Percentiles rank a stretch among this genome's conserved stretches.
These are phyloP conservation scores for Begonia loranthoides DNA, from an alignment of 306 rosid genomes.

Conservation along the genomic window DNA sequence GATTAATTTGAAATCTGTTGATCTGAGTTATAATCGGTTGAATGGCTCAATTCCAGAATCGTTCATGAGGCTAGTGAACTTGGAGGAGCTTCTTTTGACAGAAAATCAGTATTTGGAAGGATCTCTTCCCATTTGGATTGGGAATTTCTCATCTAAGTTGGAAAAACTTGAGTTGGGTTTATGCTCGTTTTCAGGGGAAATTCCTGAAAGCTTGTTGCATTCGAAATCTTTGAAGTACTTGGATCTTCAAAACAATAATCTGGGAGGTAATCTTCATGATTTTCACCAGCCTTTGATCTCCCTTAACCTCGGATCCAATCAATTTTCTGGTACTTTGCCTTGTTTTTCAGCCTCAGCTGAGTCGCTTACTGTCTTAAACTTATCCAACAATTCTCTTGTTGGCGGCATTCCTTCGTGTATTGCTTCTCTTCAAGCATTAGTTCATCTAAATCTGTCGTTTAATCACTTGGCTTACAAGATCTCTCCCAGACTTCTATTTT, in stretches of 20 bases:
- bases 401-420: constrained; percentile 88
- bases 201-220: constrained; percentile 63
- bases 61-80: constrained; percentile 38
- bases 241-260: constrained; percentile 46
- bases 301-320: constrained; percentile 80
- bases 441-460: constrained; percentile 64
- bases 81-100: constrained; percentile 54
- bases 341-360: constrained; percentile 62
- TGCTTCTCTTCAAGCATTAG: constrained; percentile 59
- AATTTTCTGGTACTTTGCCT: constrained; percentile 79
- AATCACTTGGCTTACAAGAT: constrained; percentile 64
- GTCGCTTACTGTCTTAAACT: constrained; percentile 52
- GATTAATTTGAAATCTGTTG: constrained; percentile 31
- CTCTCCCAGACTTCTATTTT: constrained; percentile 73
- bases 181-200: constrained; percentile 48
- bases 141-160: constrained; percentile 66
- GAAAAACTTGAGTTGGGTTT: constrained; percentile 46
- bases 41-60: constrained; percentile 58
- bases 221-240: constrained; percentile 52
- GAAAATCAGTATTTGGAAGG: constrained; percentile 67
- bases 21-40: constrained; percentile 60
- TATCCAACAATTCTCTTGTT: constrained; percentile 68
- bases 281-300: constrained; percentile 57
- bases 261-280: constrained; percentile 50
- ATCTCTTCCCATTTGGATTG: constrained; percentile 63